Percentiles rank a stretch among this genome's conserved stretches.
These are phyloP conservation scores for Pisolithus sp. DNA, from an alignment of 768 basidiomycete genomes.

Conservation along the genomic window DNA sequence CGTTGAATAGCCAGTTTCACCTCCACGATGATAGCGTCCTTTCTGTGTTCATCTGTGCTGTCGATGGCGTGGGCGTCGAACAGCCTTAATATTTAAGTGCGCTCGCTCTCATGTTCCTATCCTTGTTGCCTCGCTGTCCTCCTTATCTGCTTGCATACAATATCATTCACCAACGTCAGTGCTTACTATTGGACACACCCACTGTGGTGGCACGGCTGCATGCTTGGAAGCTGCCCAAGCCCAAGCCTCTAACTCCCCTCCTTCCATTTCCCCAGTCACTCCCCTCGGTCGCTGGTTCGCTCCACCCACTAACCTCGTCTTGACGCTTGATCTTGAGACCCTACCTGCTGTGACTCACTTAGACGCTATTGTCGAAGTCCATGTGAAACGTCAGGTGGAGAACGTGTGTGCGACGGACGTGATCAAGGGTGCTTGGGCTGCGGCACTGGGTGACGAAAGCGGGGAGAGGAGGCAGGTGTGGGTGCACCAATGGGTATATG, in stretches of 20 bases:
- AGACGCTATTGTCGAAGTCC: constrained; percentile 48
- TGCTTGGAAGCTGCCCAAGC: constrained; percentile 41
- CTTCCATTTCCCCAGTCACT: constrained; percentile 26
- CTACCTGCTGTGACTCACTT: constrained; percentile 33
- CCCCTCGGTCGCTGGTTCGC: constrained; percentile 67
- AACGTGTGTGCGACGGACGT: constrained; percentile 42
- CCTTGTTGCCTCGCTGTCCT: constrained; percentile 13
- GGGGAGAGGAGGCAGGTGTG: constrained; percentile 33
- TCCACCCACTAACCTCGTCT: constrained; percentile 50
- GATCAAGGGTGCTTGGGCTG: constrained; percentile 40
- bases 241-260: constrained; percentile 12
- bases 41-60: constrained; percentile 69
- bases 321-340: constrained; percentile 37
- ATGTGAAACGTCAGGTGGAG: constrained; percentile 50
- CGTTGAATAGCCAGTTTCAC: constrained; percentile 60
- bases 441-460: neutral
- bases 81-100: constrained; percentile 27
- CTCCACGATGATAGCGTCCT: constrained; percentile 63
- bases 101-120: constrained; percentile 2
- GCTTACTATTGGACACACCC: constrained; percentile 74
- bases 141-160: constrained; percentile 1
- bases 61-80: constrained; percentile 62
- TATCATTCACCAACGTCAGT: constrained; percentile 37
- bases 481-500: constrained; percentile 75
- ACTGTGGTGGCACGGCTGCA: constrained; percentile 72